A percentile compares a stretch with the other conserved stretches of the same genome.
Conservation (phyloP, 805 yeast genomes). For the Sugiyamaella chiloensis region DNA sequence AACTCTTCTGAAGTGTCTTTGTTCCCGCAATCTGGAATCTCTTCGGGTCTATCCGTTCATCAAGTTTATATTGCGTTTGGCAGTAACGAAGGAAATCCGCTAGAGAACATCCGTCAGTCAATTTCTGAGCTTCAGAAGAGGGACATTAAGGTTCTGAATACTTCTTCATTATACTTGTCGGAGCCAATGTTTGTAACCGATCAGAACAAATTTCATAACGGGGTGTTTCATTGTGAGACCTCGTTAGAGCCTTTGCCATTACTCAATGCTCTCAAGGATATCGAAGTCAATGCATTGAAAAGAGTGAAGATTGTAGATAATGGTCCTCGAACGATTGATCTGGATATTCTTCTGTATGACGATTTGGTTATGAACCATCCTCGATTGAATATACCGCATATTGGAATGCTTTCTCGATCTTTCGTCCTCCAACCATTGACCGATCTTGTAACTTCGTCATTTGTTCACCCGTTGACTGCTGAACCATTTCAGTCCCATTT, state of each 20-base stretch:
- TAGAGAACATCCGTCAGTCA: constrained; percentile 58
- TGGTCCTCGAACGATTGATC: constrained; percentile 89
- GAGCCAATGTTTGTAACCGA: constrained; percentile 88
- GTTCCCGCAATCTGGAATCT: constrained; percentile 23
- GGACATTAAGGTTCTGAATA: constrained; percentile 48
- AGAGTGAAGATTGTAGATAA: constrained; percentile 79
- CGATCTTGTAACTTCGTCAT: constrained; percentile 67
- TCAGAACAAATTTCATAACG: constrained; percentile 81
- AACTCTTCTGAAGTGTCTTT: constrained; percentile 12
- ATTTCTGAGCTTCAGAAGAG: constrained; percentile 43
- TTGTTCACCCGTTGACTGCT: constrained; percentile 79
- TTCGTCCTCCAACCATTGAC: constrained; percentile 88
- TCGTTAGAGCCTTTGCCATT: constrained; percentile 60
- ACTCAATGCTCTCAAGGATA: constrained; percentile 58
- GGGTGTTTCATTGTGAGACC: constrained; percentile 70
- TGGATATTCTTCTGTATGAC: constrained; percentile 80
- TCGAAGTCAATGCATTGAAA: constrained; percentile 69
- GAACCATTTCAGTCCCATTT: constrained; percentile 73
- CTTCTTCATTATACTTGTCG: constrained; percentile 81
- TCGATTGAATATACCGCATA: constrained; percentile 77
- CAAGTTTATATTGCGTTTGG: constrained; percentile 83
- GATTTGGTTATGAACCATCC: constrained; percentile 50
- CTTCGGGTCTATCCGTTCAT: constrained; percentile 35
- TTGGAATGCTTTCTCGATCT: constrained; percentile 80
- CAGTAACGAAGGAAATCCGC: constrained; percentile 73